Base-by-base conservation (phyloP, 2,329 filamentous ascomycete species). In the Diaporthe sp. region DNA sequence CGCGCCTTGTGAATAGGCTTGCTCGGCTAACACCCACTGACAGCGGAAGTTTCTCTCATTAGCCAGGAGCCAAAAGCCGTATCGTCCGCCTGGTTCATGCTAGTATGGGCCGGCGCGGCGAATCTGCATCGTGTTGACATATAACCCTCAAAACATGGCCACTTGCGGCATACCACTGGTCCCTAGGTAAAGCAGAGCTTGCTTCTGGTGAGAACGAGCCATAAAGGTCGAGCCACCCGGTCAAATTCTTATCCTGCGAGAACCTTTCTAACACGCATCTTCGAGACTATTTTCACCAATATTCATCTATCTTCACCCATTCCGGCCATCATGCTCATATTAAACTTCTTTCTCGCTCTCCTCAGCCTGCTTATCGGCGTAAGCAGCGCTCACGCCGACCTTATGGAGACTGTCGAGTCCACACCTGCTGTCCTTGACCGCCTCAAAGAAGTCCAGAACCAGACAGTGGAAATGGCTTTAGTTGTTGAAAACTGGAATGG, bases 401-500 rank as follows among this genome's bases (percentile, higher is more conserved):
- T 8, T 6, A 0, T 22, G 17, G n/a, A 22, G 34, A 3, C 62
- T 37, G 15, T 4, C 10, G 8, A 5, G 5, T 8, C 25, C 15
- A 25, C 46, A 42, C 49, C 46, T 42, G 17, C n/a, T 1, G 13
- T 70, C 15, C 13, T 42, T 34, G 7, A 42, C 9, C 74, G 75
- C 25, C 80, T 87, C 72, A 76, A 79, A 60, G 78, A 77, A 39
- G 83, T 87, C 77, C 76, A 80, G 72, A 51, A 78, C 60, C 76
- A 81, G 28, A 84, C 84, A 19, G 70, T 79, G 39, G 78, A 78
- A 46, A 82, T 87, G 71, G 82, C 84, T 73, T 67, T 76, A 42
- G 80, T 79, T 58, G 82, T 87, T 22, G 55, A 79, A 12, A 62
- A 75, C 13, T 88, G 85, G 85, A 76, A 81, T 5, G 85, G 85